Base-by-base conservation (phyloP, 2,329 filamentous ascomycete genomes). In the Stagonosporopsis chrysanthemi region DNA sequence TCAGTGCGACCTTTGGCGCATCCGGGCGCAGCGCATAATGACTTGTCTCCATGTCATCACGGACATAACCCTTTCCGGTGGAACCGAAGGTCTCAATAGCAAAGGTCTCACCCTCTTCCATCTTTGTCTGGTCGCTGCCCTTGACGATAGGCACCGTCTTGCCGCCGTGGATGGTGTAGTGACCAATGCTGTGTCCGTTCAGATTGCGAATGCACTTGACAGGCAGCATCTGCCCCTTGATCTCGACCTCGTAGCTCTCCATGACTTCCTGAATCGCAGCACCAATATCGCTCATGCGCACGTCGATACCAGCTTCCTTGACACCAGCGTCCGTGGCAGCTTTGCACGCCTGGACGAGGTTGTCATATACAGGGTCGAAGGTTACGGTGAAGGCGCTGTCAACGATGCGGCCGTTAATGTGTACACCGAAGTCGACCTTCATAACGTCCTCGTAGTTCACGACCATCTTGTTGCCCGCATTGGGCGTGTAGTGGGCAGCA, bases 91-190 rank as follows among this genome's bases (percentile, higher is more conserved):
- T 97, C 81, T 97, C 93, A 68, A 97, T 96, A 63, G 93, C 93
- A 76, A 96, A 98, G 17, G 92, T 88, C 73, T 98, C 93, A 39
- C 92, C 92, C 79, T 97, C 94, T 80, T 97, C 93, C 94, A 98
- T 98, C 84, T 96, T 97, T 49, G 92, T 96, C 75, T 89, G 87
- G 71, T 96, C 91, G 61, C 86, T 86, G 61, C 87, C 89, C 82
- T 96, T 96, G 63, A 97, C 92, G 70, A 97, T 97, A 0, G 93
- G 94, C 48, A 97, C 91, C 65, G 90, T 92, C 83, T 97, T 97
- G 69, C 87, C 90, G 56, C 93, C 92, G 79, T 97, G 93, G 68
- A 97, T 97, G 75, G 87, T 88, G 81, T 93, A 95, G 60, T 88
- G 92, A 54, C 91, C 83, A 71, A 97, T 97, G 65, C 90, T 94